phyloP scores from a whole-genome alignment of 2,329 filamentous ascomycete genomes.

The Penicillium freii region DNA sequence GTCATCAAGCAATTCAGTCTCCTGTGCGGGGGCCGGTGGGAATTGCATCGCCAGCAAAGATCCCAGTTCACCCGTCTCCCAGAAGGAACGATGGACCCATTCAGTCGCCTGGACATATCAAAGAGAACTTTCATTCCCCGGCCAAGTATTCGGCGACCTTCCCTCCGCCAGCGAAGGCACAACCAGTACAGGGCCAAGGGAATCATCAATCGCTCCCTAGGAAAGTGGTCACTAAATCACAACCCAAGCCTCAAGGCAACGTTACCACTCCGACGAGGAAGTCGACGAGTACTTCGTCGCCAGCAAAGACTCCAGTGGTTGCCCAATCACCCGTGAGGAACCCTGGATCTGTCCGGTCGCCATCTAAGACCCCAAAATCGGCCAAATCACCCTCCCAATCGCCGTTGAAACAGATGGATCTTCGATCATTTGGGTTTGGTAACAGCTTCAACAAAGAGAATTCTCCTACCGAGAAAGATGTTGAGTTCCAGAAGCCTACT shows the following conservation, averaged over 20 bases:
- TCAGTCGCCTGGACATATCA: not conserved
- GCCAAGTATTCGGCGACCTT: not conserved
- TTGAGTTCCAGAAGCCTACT: slow-evolving; percentile 6
- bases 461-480: not conserved
- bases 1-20: not conserved
- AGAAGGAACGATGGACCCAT: not conserved
- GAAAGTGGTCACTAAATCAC: not conserved
- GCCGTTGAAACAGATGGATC: slow-evolving; percentile 1
- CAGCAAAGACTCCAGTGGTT: not conserved
- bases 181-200: not conserved
- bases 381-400: not conserved
- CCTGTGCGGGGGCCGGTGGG: not conserved
- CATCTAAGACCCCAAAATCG: not conserved
- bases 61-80: not conserved
- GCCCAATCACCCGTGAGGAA: not conserved
- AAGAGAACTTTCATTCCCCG: not conserved
- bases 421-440: slow-evolving; percentile 1
- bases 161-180: not conserved
- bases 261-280: not conserved
- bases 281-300: not conserved
- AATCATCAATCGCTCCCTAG: not conserved
- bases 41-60: not conserved
- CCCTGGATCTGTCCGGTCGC: not conserved
- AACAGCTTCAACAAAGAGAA: not conserved
- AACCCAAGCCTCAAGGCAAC: not conserved